Conservation (phyloP, 129 eudicot species). For the Sambucus nigra region DNA sequence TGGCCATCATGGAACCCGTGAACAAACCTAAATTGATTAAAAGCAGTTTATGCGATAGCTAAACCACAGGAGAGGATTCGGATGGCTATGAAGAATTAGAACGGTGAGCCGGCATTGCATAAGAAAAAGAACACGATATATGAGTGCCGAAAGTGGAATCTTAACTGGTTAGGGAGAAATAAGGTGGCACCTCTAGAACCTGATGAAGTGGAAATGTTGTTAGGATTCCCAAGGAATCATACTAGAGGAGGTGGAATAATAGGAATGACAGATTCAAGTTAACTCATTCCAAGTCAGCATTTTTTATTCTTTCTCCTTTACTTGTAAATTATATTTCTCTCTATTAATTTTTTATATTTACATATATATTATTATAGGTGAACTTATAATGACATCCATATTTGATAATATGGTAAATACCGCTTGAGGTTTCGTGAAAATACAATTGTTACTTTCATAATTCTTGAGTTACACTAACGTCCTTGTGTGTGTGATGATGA, state of each 20-base stretch:
- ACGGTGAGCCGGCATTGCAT: slow-evolving; percentile 47
- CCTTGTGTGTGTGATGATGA: too few relatives aligned
- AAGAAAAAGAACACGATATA: slow-evolving; percentile 54
- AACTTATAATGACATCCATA: too few relatives aligned
- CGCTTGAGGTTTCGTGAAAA: neutral
- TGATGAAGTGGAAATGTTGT: slow-evolving; percentile 74
- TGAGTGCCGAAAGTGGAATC: slow-evolving; percentile 81
- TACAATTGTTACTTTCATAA: neutral
- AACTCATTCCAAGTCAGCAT: slow-evolving; percentile 77
- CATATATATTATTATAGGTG: neutral
- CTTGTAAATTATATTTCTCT: too few relatives aligned
- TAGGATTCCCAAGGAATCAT: slow-evolving; percentile 88
- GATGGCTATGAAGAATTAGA: slow-evolving; percentile 51
- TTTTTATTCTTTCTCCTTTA: too few relatives aligned
- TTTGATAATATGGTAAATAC: too few relatives aligned
- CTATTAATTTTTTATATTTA: too few relatives aligned
- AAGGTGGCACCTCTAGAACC: slow-evolving; percentile 87
- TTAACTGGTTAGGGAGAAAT: slow-evolving; percentile 90
- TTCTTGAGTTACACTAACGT: neutral
- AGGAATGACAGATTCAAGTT: slow-evolving; percentile 76
- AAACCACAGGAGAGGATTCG: slow-evolving; percentile 59
- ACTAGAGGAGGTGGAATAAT: slow-evolving; percentile 87
- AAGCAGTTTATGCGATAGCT: slow-evolving; percentile 71
- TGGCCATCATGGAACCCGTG: slow-evolving; percentile 91
- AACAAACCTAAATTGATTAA: slow-evolving; percentile 72